Conservation (phyloP, 148 eudicot species). For the Camellia granthamiana region DNA sequence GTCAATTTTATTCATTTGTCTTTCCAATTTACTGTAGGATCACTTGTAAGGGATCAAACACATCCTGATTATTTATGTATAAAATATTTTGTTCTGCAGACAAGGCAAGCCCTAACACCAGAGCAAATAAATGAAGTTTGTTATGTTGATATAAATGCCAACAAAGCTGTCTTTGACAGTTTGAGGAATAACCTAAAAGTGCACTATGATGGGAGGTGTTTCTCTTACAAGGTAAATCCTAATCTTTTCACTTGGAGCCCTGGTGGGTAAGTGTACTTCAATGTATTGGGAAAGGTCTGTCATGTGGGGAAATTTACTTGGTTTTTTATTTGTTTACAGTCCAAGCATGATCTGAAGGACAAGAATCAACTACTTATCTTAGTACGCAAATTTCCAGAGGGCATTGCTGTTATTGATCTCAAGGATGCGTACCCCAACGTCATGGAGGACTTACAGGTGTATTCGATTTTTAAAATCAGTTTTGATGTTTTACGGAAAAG, state of each 20-base stretch:
- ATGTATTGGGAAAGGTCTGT: neutral
- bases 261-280: neutral
- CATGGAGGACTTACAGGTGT: conserved; percentile 88
- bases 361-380: conserved; percentile 51
- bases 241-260: neutral
- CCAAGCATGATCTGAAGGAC: conserved; percentile 73
- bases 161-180: conserved; percentile 86
- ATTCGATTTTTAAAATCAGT: neutral
- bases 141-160: conserved; percentile 67
- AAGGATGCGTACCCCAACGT: conserved; percentile 87
- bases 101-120: conserved; percentile 74
- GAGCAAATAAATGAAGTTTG: conserved; percentile 81
- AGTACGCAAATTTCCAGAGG: conserved; percentile 67
- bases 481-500: neutral
- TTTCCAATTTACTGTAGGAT: neutral
- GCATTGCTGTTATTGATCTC: conserved; percentile 79
- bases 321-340: conserved; percentile 35
- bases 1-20: neutral
- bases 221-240: conserved; percentile 80
- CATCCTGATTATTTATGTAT: conserved; percentile 9
- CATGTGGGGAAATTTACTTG: neutral
- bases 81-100: conserved; percentile 41
- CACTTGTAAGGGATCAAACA: neutral
- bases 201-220: conserved; percentile 60
- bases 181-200: conserved; percentile 86